Percentiles rank a stretch among this genome's conserved stretches.
Evolutionary conservation across 169 alveolate genomes (phyloP).

Genomic region (Neospora caninum): DNA sequence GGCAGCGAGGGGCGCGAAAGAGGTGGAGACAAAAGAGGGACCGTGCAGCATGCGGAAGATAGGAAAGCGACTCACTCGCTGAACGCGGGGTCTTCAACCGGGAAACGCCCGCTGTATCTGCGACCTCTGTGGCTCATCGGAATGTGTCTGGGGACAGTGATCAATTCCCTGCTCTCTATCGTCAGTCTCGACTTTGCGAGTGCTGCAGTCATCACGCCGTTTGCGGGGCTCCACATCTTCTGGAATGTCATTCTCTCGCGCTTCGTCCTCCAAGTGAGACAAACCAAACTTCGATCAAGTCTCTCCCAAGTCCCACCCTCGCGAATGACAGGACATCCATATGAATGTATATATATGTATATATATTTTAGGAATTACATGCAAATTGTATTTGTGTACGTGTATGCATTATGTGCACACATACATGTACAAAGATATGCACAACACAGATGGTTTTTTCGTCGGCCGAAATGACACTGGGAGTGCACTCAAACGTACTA

Average conservation of each 20-base stretch:
- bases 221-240: constrained; percentile 41
- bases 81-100: neutral
- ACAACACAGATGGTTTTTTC: too few relatives aligned
- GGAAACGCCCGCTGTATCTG: neutral
- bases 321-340: too few relatives aligned
- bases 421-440: too few relatives aligned
- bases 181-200: constrained; percentile 35
- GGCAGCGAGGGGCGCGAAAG: neutral
- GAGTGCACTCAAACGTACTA: too few relatives aligned
- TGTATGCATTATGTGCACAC: too few relatives aligned
- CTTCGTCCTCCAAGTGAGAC: neutral
- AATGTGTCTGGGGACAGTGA: constrained; percentile 19
- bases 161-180: constrained; percentile 3
- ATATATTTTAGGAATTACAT: too few relatives aligned
- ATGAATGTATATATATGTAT: too few relatives aligned
- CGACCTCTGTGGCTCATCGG: constrained; percentile 24
- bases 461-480: neutral
- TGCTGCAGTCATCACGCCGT: constrained; percentile 37
- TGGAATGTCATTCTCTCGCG: constrained; percentile 36
- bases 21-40: neutral
- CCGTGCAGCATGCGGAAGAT: neutral
- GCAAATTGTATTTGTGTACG: too few relatives aligned
- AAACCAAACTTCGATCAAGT: neutral
- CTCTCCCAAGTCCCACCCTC: too few relatives aligned
- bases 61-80: neutral